Evolutionary conservation across 352 stramenopile species (phyloP), one percentile per base, ranked within the genome.

Genomic region (Phytophthora constricta): DNA sequence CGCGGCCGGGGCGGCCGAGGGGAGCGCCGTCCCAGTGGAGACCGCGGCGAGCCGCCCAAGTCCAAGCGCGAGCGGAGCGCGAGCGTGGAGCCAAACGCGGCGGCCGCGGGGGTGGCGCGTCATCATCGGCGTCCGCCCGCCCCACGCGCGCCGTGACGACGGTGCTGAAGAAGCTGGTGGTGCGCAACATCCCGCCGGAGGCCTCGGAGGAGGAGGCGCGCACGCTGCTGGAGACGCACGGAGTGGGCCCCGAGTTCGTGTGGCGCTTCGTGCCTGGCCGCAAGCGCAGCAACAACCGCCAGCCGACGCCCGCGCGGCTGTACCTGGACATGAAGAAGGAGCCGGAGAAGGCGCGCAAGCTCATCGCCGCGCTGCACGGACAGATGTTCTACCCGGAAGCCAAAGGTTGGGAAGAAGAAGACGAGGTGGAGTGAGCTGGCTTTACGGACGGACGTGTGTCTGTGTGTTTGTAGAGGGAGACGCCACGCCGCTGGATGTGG

Each of bases 241-340:
- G 76, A 39, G 79, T 85, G 20, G 49, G 57, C 7, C 49, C 62
- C 19, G 70, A 85, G 17, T 62, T 70, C 41, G 41, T 89, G 11
- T 94, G 86, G 86, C 84, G 84, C 45, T 92, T 91, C 28, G 82
- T 91, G 28, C 53, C 68, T 17, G 84, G 86, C 19, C 80, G 76
- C 64, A 63, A 76, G 46, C 80, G 76, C 48, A 67, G 72, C 19
- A 87, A 80, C 57, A 91, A 94, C 41, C 83, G 84, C 48, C 51
- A 61, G 10, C 65, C 82, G 11, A 79, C 51, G n/a, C 69, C 79
- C 2, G 77, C 68, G n/a, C 74, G 86, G 26, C 49, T 90, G 54
- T 94, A 94, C 41, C 33, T 94, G 58, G 86, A 94, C 58, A 76
- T 91, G 61, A 91, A 91, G 66, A 87, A 86, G 48, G 79, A 88